These are phyloP conservation scores for Aureobasidium musti DNA, from an alignment of 2,329 filamentous ascomycete species.

Conservation along the genomic window DNA sequence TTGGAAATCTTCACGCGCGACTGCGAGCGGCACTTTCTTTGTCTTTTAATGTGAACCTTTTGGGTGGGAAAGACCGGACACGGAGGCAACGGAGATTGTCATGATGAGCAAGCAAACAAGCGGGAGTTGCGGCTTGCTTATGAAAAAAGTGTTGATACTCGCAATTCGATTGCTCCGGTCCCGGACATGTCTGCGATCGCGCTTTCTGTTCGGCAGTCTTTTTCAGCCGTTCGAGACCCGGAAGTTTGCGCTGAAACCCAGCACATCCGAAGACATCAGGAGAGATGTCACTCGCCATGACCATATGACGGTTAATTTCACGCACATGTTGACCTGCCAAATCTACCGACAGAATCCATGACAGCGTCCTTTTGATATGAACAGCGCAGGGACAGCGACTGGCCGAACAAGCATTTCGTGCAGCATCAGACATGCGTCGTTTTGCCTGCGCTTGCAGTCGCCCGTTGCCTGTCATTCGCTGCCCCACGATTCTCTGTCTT, in stretches of 20 bases:
- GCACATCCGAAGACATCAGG: neutral
- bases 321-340: neutral
- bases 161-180: conserved; percentile 14
- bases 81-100: conserved; percentile 25
- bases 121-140: conserved; percentile 18
- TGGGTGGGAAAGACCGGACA: neutral
- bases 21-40: neutral
- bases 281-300: neutral
- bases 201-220: conserved; percentile 10
- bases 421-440: neutral
- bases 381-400: neutral
- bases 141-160: conserved; percentile 14
- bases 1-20: conserved; percentile 5
- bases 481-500: conserved; percentile 12
- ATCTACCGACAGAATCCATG: neutral
- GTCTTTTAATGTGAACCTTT: neutral
- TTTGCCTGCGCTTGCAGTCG: neutral
- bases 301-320: conserved; percentile 16
- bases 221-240: conserved; percentile 22
- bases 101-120: conserved; percentile 25
- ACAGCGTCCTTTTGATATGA: neutral
- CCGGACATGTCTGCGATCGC: conserved; percentile 12
- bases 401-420: neutral
- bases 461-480: conserved; percentile 19
- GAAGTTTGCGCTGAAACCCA: conserved; percentile 4